Base-by-base conservation (phyloP, 106 monocot genomes). In the Platanthera guangdongensis region DNA sequence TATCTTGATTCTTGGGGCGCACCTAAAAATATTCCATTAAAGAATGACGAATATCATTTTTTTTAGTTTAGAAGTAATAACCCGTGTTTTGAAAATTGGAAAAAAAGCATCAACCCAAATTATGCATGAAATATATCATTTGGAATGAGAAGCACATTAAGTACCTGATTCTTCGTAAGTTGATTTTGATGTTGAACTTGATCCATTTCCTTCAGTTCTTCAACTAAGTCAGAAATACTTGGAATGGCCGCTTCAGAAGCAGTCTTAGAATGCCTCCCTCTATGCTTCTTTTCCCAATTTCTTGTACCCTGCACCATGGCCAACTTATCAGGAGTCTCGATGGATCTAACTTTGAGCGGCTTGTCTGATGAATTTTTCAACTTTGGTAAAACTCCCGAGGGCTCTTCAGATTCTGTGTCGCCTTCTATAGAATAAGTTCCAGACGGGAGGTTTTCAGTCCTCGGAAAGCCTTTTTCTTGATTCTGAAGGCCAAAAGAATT, bases 111-210 rank as follows among this genome's bases (percentile, higher is more conserved):
- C 8, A 10, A 15, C 12, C 32, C 46, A 64, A 13, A 47, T 19
- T 6, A 72, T 49, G 15, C 3, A 49, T 28, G 47, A 50, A 9
- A 13, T 59, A 52, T 30, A 50, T 59, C 18, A 76, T 30, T n/a
- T 5, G 11, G 18, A 18, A 59, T 45, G 1, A 22, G 50, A 13
- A 47, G 1, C 25, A 22, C 4, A 6, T 62, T 45, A 67, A 45
- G n/a, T 21, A 87, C 85, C 87, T 85, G 83, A 25, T 63, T 71
- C 74, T 81, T 67, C 9, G 83, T 19, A 4, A 79, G 21, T 51
- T 68, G 51, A 22, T 81, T 86, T 48, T 82, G 80, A 51, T 75
- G 67, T 39, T 90, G 78, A 52, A 71, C 83, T 49, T 86, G 80
- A 71, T 59, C 73, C 82, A 84, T 73, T 57, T 82, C 82, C 47